Conservation (phyloP, 2,329 filamentous ascomycete genomes). For the Alternaria longipes region DNA sequence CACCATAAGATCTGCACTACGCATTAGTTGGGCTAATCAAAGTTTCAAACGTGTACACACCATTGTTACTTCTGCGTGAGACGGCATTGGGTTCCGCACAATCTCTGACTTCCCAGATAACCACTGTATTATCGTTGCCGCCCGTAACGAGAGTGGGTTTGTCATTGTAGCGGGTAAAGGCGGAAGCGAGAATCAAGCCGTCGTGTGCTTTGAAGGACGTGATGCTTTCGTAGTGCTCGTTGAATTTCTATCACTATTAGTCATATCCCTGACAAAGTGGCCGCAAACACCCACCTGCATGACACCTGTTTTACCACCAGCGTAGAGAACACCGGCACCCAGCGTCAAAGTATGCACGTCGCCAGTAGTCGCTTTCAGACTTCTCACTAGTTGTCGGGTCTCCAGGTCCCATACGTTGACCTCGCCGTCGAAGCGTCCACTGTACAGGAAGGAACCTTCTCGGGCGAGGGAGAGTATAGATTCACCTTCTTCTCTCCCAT, state of each 20-base stretch:
- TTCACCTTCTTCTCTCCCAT: constrained; percentile 65
- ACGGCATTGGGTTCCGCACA: constrained; percentile 59
- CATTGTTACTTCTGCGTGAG: constrained; percentile 64
- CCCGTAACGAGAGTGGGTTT: constrained; percentile 92
- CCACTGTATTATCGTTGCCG: constrained; percentile 88
- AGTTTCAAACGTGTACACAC: constrained; percentile 44
- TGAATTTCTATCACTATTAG: constrained; percentile 67
- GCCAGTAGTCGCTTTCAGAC: constrained; percentile 80
- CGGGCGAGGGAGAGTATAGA: constrained; percentile 80
- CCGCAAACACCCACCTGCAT: constrained; percentile 67
- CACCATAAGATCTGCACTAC: constrained; percentile 65
- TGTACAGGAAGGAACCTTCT: constrained; percentile 92
- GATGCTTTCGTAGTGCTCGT: constrained; percentile 83
- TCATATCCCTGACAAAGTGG: background rate
- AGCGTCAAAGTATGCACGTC: constrained; percentile 90
- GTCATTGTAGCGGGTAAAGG: constrained; percentile 73
- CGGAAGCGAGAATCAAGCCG: constrained; percentile 86
- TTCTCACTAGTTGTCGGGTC: constrained; percentile 87
- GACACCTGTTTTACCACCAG: constrained; percentile 87
- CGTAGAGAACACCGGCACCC: constrained; percentile 85
- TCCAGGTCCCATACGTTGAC: constrained; percentile 98
- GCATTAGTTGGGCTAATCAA: constrained; percentile 30
- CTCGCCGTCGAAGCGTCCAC: constrained; percentile 84
- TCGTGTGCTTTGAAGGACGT: constrained; percentile 83
- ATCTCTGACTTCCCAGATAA: constrained; percentile 82